A percentile compares a stretch with the other conserved stretches of the same genome.
These are phyloP conservation scores for Mucor plumbeus DNA, from an alignment of 371 early-diverging fungal species.

Conservation along the genomic window DNA sequence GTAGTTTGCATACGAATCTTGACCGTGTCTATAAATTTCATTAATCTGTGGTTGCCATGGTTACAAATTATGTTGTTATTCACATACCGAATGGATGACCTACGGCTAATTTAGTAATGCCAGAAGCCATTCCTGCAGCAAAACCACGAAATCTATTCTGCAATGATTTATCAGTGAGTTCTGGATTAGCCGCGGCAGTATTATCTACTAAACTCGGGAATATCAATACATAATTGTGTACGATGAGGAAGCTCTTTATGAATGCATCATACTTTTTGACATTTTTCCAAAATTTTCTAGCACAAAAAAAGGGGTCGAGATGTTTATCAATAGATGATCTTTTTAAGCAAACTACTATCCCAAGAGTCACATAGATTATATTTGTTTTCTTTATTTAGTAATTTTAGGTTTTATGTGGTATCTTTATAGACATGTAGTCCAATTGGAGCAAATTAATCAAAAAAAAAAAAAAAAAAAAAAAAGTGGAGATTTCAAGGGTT, in stretches of 20 bases:
- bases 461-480: slow-evolving; percentile 3
- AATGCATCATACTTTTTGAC: background rate
- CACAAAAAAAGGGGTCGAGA: background rate
- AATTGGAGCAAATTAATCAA: background rate
- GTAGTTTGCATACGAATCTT: slow-evolving; percentile 84
- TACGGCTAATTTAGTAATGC: slow-evolving; percentile 80
- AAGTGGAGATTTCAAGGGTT: slow-evolving; percentile 3
- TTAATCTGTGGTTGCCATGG: background rate
- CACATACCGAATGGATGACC: slow-evolving; percentile 81
- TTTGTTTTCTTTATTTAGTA: background rate
- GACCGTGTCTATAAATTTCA: slow-evolving; percentile 62
- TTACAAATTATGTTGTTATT: background rate
- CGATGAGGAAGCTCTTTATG: background rate
- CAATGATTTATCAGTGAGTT: slow-evolving; percentile 45
- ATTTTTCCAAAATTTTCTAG: background rate
- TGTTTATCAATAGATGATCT: background rate
- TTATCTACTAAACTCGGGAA: background rate
- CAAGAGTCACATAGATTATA: background rate
- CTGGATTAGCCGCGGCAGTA: slow-evolving; percentile 31
- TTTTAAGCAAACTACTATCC: too few species aligned
- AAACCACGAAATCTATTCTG: slow-evolving; percentile 76
- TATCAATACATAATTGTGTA: background rate
- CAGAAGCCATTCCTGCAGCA: slow-evolving; percentile 79
- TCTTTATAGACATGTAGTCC: background rate
- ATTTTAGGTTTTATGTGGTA: background rate